phyloP scores from a whole-genome alignment of 1,284 basidiomycete genomes.

The Boletus nobilissimus region DNA sequence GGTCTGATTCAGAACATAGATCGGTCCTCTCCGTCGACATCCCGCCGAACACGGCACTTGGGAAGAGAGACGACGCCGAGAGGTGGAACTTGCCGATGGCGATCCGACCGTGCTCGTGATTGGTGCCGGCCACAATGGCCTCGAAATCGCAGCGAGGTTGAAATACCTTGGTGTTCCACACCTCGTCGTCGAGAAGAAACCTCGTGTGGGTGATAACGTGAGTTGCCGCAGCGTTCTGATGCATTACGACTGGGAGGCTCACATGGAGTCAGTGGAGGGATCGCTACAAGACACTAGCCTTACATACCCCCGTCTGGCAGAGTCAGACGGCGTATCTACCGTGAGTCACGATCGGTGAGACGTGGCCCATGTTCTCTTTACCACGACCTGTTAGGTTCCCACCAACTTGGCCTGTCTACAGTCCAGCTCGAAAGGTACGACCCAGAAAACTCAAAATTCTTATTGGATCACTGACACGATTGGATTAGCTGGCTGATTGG shows the following conservation, averaged over 20 bases:
- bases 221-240: not conserved
- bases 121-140: slow-evolving; percentile 52
- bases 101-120: slow-evolving; percentile 48
- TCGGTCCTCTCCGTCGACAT: slow-evolving; percentile 34
- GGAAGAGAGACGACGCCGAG: slow-evolving; percentile 40
- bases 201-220: slow-evolving; percentile 49
- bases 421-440: slow-evolving; percentile 49
- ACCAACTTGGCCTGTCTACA: slow-evolving; percentile 52
- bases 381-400: slow-evolving; percentile 45
- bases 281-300: slow-evolving; percentile 48
- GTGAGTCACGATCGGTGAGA: slow-evolving; percentile 28
- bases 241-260: not conserved
- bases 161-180: slow-evolving; percentile 50
- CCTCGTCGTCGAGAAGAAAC: slow-evolving; percentile 51
- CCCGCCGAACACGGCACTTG: slow-evolving; percentile 42
- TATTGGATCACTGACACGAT: not conserved
- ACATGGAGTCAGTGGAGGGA: slow-evolving; percentile 39
- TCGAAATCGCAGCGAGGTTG: slow-evolving; percentile 50
- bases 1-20: slow-evolving; percentile 27
- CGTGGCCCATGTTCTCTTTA: not conserved
- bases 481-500: slow-evolving; percentile 64
- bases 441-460: not conserved
- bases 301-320: slow-evolving; percentile 43
- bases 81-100: slow-evolving; percentile 36
- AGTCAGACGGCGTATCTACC: slow-evolving; percentile 41